These are phyloP conservation scores for Vaccinium corymbosum DNA, from an alignment of 148 eudicot species.

Conservation along the genomic window DNA sequence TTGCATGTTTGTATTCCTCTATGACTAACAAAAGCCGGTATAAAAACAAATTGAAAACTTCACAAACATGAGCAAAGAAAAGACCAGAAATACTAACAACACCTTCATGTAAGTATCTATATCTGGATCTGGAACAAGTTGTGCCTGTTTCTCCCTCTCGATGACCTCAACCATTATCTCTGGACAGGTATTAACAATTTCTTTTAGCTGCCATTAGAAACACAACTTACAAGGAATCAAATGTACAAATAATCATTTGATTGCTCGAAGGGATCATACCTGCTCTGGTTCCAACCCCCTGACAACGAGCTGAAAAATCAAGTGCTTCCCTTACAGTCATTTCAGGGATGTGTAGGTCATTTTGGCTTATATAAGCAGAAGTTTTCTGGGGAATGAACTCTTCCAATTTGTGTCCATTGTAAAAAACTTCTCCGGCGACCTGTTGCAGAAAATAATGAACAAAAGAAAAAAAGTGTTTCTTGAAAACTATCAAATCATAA, in stretches of 20 bases:
- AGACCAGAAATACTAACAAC: background rate
- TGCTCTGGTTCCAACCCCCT: conserved; percentile 73
- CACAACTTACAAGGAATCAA: background rate
- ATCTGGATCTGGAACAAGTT: conserved; percentile 68
- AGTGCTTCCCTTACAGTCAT: conserved; percentile 77
- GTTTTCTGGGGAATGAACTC: conserved; percentile 70
- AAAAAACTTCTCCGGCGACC: conserved; percentile 60
- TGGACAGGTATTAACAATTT: conserved; percentile 7
- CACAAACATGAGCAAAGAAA: too few relatives aligned
- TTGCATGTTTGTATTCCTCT: background rate
- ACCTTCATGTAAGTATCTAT: conserved; percentile 87
- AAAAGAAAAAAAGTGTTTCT: background rate
- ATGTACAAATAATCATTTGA: background rate
- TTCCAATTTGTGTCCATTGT: conserved; percentile 58
- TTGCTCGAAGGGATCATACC: conserved; percentile 29
- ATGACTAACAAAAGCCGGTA: background rate
- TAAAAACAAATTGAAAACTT: background rate
- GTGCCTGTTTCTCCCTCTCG: conserved; percentile 74
- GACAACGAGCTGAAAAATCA: conserved; percentile 77
- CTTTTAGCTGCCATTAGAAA: background rate
- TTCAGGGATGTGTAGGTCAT: conserved; percentile 68
- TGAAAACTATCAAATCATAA: too few relatives aligned
- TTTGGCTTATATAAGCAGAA: conserved; percentile 70
- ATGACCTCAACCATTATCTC: conserved; percentile 53
- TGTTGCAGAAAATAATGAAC: conserved; percentile 16